Percentiles rank a stretch among this genome's conserved stretches.
Conservation (phyloP, 2,329 filamentous ascomycete genomes). For the Fusarium haematococcum region DNA sequence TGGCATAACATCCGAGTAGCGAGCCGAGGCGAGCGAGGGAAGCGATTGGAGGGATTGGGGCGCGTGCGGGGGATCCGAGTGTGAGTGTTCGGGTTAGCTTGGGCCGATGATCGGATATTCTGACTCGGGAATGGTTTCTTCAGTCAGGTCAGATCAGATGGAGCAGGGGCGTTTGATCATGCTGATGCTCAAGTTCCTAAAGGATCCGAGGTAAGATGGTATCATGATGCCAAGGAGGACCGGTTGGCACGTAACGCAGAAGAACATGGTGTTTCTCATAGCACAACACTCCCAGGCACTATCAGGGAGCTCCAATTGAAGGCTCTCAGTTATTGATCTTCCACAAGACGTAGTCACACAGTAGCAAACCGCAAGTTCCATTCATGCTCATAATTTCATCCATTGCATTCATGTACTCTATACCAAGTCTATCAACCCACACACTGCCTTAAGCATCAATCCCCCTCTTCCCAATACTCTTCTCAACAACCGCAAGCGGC, state of each 20-base stretch:
- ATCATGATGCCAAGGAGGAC: background rate
- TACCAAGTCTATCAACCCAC: background rate
- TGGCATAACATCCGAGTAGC: conserved; percentile 39
- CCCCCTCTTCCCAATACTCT: conserved; percentile 38
- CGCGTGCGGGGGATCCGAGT: background rate
- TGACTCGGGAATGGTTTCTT: background rate
- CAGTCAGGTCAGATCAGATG: background rate
- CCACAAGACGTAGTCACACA: background rate
- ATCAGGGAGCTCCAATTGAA: background rate
- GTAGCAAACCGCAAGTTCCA: background rate
- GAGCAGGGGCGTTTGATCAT: background rate
- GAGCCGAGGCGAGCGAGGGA: conserved; percentile 42
- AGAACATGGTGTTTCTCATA: background rate
- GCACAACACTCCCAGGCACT: background rate
- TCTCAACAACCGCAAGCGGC: conserved; percentile 36
- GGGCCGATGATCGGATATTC: conserved; percentile 6
- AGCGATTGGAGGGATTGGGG: conserved; percentile 36
- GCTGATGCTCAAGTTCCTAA: background rate
- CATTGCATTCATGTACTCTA: background rate
- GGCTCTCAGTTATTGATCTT: background rate
- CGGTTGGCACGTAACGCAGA: background rate
- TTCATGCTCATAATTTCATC: background rate
- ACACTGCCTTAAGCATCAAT: conserved; percentile 4
- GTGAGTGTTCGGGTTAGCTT: conserved; percentile 4
- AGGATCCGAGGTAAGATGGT: background rate